Conservation (phyloP, 2,329 filamentous ascomycete genomes). For the Parasarocladium wereldwijsianum region DNA sequence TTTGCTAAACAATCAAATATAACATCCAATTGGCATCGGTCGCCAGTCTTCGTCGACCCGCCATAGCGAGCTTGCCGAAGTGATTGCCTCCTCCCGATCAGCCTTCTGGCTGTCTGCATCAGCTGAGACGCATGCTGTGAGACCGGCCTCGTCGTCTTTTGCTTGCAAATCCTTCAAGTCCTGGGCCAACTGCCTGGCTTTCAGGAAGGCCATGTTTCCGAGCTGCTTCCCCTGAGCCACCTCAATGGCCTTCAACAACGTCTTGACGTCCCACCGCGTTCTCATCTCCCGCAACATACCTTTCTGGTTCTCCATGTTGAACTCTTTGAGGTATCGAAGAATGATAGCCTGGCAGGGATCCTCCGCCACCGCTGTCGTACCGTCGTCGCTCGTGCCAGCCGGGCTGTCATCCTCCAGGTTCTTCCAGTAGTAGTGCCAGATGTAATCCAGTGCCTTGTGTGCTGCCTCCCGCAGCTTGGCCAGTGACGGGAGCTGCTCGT, state of each 20-base stretch:
- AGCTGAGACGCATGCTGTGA: no score
- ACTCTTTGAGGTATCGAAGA: constrained; percentile 22
- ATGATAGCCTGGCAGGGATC: constrained; percentile 20
- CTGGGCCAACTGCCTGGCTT: constrained; percentile 29
- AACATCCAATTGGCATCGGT: no score
- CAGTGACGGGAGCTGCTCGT: constrained; percentile 72
- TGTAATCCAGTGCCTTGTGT: constrained; percentile 60
- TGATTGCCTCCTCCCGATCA: no score
- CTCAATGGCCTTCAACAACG: constrained; percentile 21
- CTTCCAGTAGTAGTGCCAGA: constrained; percentile 82
- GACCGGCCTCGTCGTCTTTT: constrained; percentile 7
- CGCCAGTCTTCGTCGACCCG: no score
- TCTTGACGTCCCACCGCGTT: constrained; percentile 19
- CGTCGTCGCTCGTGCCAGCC: not conserved
- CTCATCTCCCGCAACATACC: constrained; percentile 15
- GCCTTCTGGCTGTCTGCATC: no score
- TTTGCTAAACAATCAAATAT: no score
- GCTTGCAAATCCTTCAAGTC: constrained; percentile 21
- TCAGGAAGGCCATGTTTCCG: constrained; percentile 27
- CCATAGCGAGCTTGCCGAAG: no score
- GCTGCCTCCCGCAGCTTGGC: constrained; percentile 57
- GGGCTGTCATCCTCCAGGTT: constrained; percentile 20
- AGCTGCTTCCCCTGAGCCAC: constrained; percentile 23
- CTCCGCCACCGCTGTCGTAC: not conserved
- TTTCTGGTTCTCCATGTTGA: constrained; percentile 8